Base-by-base conservation (phyloP, 2,329 filamentous ascomycete species). In the Sclerotinia nivalis region DNA sequence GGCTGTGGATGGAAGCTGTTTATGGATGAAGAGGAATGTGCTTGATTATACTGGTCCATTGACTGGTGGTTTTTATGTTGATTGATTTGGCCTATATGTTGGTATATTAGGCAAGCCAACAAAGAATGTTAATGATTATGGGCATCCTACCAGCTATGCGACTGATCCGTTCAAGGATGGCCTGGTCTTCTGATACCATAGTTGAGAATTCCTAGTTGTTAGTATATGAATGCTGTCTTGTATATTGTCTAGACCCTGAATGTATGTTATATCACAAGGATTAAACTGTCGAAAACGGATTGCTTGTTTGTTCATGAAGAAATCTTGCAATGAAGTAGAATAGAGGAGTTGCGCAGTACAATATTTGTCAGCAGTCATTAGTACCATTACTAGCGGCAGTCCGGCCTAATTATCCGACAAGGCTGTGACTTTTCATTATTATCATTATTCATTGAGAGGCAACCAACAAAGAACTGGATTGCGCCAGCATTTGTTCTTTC, bases 11-110 rank as follows among this genome's bases (percentile, higher is more conserved):
- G 71, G 60, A 73, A 71, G 50, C 50, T 69, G 22, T 61, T 72
- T 37, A 67, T 31, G 50, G 60, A 58, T 28, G 68, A 70, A 65
- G 68, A 68, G 43, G 68, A 71, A 61, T 40, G 67, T 52, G 50
- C 70, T 34, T 72, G 75, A 20, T 72, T 67, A 43, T 72, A 72
- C 31, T 74, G 61, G 52, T 73, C 82, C 47, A 83, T 78, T 22
- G 56, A 71, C 73, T 87, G 84, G 72, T 89, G 86, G 73, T 87
- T 91, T 79, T 92, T 93, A 82, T 92, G 89, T 66, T 89, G 88
- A 78, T 93, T 93, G 78, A 96, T 95, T 80, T 92, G 90, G 74
- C 91, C 91, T 93, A 73, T 13, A 34, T 20, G 45, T 25, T 37
- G 40, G 56, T 72, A 62, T 56, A 68, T 64, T 56, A 69, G 50